These are phyloP conservation scores for Phytophthora pini DNA, from an alignment of 352 stramenopile species.

Conservation along the genomic window DNA sequence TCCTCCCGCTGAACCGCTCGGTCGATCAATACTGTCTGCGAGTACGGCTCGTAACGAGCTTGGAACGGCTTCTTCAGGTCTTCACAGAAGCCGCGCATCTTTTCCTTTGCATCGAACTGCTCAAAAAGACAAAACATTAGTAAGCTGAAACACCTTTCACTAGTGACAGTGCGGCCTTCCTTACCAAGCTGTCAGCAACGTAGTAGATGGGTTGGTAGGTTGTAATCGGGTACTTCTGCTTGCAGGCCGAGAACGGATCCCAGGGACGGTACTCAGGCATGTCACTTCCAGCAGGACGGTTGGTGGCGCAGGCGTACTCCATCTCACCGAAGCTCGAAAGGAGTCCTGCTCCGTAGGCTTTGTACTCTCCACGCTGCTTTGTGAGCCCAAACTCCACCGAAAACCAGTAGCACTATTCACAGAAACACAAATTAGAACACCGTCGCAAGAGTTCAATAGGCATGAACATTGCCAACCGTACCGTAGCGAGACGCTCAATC, in stretches of 20 bases:
- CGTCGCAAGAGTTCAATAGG: too few species aligned
- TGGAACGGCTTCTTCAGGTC: conserved; percentile 96
- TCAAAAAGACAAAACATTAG: conserved; percentile 1
- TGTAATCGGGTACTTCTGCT: conserved; percentile 97
- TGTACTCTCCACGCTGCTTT: conserved; percentile 92
- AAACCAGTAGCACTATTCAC: conserved; percentile 96
- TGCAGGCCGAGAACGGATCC: conserved; percentile 93
- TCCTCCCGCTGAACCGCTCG: conserved; percentile 72
- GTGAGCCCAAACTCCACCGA: conserved; percentile 98
- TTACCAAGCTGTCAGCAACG: conserved; percentile 93
- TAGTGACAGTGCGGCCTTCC: conserved; percentile 4
- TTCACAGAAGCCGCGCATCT: conserved; percentile 96
- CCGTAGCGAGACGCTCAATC: conserved; percentile 92
- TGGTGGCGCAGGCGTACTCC: conserved; percentile 93
- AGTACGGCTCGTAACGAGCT: conserved; percentile 94
- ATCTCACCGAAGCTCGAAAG: conserved; percentile 98
- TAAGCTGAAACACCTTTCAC: background rate
- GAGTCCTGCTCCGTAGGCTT: conserved; percentile 96
- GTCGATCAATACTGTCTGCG: conserved; percentile 86
- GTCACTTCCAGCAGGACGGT: conserved; percentile 62
- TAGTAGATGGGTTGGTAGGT: conserved; percentile 98
- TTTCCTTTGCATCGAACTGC: conserved; percentile 91
- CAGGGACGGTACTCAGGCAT: conserved; percentile 92
- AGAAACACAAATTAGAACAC: conserved; percentile 7
- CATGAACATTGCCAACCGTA: conserved; percentile 17